A percentile compares a stretch with the other conserved stretches of the same genome.
These are phyloP conservation scores for Candida golubevii DNA, from an alignment of 805 yeast genomes.

Conservation along the genomic window DNA sequence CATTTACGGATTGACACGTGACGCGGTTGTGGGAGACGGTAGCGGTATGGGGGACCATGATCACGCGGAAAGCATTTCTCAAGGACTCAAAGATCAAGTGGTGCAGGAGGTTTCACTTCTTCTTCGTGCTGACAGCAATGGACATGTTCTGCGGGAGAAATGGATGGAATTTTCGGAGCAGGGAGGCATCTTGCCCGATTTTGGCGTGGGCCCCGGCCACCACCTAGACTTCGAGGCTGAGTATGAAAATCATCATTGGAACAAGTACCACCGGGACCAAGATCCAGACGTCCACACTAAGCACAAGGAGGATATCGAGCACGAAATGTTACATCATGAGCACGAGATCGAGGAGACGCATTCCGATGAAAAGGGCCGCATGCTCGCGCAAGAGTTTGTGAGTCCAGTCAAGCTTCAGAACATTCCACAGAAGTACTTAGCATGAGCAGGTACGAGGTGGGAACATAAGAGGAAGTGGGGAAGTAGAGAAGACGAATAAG, in stretches of 20 bases:
- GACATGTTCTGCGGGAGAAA: constrained; percentile 60
- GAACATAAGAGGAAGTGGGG: background rate
- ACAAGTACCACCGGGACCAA: constrained; percentile 63
- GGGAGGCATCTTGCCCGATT: constrained; percentile 82
- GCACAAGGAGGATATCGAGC: constrained; percentile 86
- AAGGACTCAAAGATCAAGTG: constrained; percentile 52
- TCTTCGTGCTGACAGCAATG: constrained; percentile 65
- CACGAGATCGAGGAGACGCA: constrained; percentile 70
- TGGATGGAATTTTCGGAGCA: constrained; percentile 56
- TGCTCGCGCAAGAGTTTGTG: constrained; percentile 25
- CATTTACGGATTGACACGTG: constrained; percentile 74
- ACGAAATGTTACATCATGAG: constrained; percentile 79
- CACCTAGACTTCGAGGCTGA: constrained; percentile 92
- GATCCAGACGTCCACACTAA: constrained; percentile 81
- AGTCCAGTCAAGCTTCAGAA: constrained; percentile 30
- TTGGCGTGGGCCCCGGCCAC: constrained; percentile 91
- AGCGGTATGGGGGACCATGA: constrained; percentile 84
- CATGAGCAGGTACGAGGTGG: no score
- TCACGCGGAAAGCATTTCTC: constrained; percentile 46
- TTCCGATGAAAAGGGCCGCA: constrained; percentile 26
- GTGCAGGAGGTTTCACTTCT: constrained; percentile 50
- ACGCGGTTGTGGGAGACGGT: constrained; percentile 77
- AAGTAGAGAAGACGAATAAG: background rate
- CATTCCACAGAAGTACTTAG: constrained; percentile 29
- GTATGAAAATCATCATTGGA: constrained; percentile 95